Conservation (phyloP, 371 early-diverging fungal species). For the Synchytrium microbalum region DNA sequence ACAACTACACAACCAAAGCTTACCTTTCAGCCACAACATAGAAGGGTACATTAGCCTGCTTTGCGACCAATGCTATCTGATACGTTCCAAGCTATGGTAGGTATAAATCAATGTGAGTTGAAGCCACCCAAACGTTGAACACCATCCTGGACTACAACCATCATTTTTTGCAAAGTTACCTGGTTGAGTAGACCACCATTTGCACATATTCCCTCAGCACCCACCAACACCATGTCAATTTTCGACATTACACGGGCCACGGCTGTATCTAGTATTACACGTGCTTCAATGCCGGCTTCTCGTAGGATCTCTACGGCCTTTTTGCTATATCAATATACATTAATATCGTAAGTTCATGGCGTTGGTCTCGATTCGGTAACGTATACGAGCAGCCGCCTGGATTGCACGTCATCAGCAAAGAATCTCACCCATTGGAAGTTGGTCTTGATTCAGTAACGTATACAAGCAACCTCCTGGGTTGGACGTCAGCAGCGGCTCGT, state of each 20-base stretch:
- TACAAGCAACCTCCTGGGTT: conserved; percentile 67
- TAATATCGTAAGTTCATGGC: not conserved
- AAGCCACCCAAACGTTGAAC: conserved; percentile 1
- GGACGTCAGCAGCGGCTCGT: conserved; percentile 64
- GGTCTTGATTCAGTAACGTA: conserved; percentile 35
- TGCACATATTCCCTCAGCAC: conserved; percentile 95
- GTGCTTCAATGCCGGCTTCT: conserved; percentile 72
- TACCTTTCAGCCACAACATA: conserved; percentile 92
- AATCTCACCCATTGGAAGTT: conserved; percentile 47
- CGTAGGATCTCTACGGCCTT: conserved; percentile 68
- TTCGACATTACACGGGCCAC: conserved; percentile 90
- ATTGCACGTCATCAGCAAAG: not conserved
- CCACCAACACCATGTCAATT: conserved; percentile 75
- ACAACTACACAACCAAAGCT: too few relatives aligned
- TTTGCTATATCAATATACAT: conserved; percentile 15
- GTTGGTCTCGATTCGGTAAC: conserved; percentile 34
- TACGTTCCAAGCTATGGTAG: conserved; percentile 68
- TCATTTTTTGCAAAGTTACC: conserved; percentile 33
- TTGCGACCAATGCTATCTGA: conserved; percentile 90
- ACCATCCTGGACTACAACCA: not conserved
- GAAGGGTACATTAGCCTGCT: conserved; percentile 86
- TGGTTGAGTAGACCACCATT: conserved; percentile 96
- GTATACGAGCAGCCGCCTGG: conserved; percentile 65
- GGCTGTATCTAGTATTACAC: conserved; percentile 84
- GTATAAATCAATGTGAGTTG: conserved; percentile 10